Percentiles rank a stretch among this genome's conserved stretches.
Evolutionary conservation across 164 flowering plant genomes (phyloP).

Genomic region (Buxus sempervirens): DNA sequence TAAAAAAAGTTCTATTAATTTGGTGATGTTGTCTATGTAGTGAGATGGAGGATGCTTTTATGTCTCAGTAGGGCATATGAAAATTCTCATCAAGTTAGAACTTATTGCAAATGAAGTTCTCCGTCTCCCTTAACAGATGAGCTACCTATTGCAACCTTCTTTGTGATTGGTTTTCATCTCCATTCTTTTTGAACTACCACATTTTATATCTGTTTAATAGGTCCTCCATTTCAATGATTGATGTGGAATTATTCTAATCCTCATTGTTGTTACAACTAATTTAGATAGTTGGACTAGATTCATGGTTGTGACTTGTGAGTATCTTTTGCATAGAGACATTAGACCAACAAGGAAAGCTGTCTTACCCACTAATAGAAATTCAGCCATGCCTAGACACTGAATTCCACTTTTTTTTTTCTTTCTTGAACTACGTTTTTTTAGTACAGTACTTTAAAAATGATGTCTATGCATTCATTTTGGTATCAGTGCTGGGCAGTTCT

Average conservation of each 20-base stretch:
- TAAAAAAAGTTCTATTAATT: no score
- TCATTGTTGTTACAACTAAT: not conserved
- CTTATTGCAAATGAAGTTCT: no score
- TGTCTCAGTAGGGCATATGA: not conserved
- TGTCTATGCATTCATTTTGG: conserved; percentile 5
- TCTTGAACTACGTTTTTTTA: not conserved
- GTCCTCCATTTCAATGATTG: not conserved
- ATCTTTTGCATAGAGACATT: not conserved
- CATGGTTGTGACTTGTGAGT: not conserved
- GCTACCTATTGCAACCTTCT: no score
- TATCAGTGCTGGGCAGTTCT: conserved; percentile 95
- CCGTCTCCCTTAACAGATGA: no score
- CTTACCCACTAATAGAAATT: no score
- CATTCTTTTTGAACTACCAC: not conserved
- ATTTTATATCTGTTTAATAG: not conserved
- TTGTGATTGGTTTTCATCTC: no score
- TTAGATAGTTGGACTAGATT: not conserved
- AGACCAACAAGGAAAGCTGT: not conserved
- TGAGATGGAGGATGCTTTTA: not conserved
- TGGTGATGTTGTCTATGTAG: not conserved
- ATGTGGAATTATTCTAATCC: not conserved
- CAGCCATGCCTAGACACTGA: no score
- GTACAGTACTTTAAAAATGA: conserved; percentile 2
- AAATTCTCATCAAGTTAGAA: not conserved
- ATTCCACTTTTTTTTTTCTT: no score